Evolutionary conservation across 2,329 filamentous ascomycete genomes (phyloP).

Genomic region (Lachnellula suecica): DNA sequence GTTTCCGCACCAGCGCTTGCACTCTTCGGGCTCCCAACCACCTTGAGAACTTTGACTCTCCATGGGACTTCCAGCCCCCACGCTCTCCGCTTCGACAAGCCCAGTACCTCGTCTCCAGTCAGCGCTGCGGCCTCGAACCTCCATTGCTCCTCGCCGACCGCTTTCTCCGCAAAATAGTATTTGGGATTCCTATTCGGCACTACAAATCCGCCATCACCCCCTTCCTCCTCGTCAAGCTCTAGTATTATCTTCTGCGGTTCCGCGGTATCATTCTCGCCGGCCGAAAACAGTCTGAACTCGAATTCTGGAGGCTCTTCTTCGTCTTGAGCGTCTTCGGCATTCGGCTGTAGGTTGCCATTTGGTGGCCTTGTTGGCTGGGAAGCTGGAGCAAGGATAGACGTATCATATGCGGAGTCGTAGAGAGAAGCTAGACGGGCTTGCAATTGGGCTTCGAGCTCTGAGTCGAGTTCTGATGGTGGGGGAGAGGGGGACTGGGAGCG

Average conservation of each 20-base stretch:
- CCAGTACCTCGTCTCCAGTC: conserved; percentile 49
- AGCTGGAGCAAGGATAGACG: not conserved
- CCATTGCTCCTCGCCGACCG: conserved; percentile 36
- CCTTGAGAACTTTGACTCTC: conserved; percentile 48
- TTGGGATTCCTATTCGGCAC: conserved; percentile 41
- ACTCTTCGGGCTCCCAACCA: conserved; percentile 27
- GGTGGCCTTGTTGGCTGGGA: not conserved
- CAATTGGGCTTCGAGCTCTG: conserved; percentile 14
- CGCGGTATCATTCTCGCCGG: conserved; percentile 21
- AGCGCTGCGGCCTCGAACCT: conserved; percentile 49
- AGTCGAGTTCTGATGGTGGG: conserved; percentile 26
- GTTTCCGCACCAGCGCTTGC: conserved; percentile 2
- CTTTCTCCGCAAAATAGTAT: conserved; percentile 47
- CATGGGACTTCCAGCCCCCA: conserved; percentile 63
- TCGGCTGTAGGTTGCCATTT: not conserved
- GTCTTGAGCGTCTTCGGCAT: conserved; percentile 23
- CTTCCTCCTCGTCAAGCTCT: conserved; percentile 38
- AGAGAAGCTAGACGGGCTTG: conserved; percentile 24
- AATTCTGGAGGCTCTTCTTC: conserved; percentile 43
- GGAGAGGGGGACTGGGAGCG: conserved; percentile 21
- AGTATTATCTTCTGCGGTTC: conserved; percentile 51
- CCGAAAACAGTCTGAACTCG: conserved; percentile 55
- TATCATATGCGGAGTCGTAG: conserved; percentile 18
- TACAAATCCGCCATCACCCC: conserved; percentile 41
- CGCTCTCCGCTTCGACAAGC: conserved; percentile 41